Evolutionary conservation across 2,329 filamentous ascomycete species (phyloP).

Genomic region (Fusarium temperatum): DNA sequence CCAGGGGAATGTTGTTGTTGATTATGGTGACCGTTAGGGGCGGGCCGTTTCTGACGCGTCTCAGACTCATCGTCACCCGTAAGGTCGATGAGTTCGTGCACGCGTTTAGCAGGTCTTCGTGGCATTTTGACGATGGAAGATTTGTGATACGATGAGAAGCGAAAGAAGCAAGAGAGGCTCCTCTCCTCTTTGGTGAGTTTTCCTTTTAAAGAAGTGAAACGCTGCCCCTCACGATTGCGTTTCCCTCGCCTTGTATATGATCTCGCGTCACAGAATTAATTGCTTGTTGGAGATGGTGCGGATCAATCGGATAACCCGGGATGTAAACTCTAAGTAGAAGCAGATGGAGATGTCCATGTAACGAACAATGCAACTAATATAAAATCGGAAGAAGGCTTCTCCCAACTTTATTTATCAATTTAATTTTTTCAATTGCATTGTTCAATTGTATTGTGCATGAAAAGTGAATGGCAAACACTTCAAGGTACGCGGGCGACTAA

Average conservation of each 20-base stretch:
- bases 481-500: background rate
- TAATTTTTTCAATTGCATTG: no score
- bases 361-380: background rate
- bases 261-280: conserved; percentile 25
- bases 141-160: background rate
- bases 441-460: background rate
- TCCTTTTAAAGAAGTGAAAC: background rate
- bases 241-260: background rate
- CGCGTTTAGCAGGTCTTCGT: conserved; percentile 47
- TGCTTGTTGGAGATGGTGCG: conserved; percentile 25
- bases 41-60: conserved; percentile 41
- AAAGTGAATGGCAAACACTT: background rate
- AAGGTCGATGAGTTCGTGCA: conserved; percentile 52
- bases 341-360: background rate
- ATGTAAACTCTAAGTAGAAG: background rate
- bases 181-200: background rate
- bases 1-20: conserved; percentile 18
- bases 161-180: background rate
- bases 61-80: conserved; percentile 48
- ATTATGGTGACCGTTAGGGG: conserved; percentile 11
- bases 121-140: conserved; percentile 24
- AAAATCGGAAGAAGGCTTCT: background rate
- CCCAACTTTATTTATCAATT: background rate
- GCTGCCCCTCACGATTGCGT: background rate
- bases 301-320: conserved; percentile 11